A percentile compares a stretch with the other conserved stretches of the same genome.
Conservation (phyloP, 306 rosid genomes). For the Pterocarpus macrocarpus region DNA sequence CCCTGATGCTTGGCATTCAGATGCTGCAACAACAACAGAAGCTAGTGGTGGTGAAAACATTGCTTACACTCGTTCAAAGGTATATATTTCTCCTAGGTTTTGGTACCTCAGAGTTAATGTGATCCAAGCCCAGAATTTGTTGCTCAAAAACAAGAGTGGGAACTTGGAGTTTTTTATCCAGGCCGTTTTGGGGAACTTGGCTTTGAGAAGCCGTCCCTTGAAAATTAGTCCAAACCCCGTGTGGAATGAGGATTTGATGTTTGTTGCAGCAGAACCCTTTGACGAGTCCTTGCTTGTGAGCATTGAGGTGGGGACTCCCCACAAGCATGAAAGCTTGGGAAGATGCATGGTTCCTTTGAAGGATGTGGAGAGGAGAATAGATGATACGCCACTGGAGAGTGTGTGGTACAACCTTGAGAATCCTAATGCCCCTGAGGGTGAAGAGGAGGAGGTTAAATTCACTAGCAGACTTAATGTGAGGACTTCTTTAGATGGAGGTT, state of each 20-base stretch:
- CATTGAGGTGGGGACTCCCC: slow-evolving; percentile 36
- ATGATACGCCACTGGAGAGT: slow-evolving; percentile 18
- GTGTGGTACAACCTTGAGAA: slow-evolving; percentile 50
- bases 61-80: slow-evolving; percentile 37
- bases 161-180: slow-evolving; percentile 45
- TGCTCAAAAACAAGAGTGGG: not conserved
- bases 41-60: not conserved
- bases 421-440: slow-evolving; percentile 2
- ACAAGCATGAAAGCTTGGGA: slow-evolving; percentile 46
- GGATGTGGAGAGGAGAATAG: slow-evolving; percentile 43
- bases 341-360: slow-evolving; percentile 37
- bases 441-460: slow-evolving; percentile 35
- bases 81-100: slow-evolving; percentile 50
- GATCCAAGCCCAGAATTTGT: slow-evolving; percentile 53
- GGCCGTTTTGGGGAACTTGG: slow-evolving; percentile 47
- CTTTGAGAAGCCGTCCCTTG: slow-evolving; percentile 37
- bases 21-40: not conserved
- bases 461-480: slow-evolving; percentile 48
- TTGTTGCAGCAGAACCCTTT: slow-evolving; percentile 58
- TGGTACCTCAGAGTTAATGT: slow-evolving; percentile 58
- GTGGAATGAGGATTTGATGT: slow-evolving; percentile 59
- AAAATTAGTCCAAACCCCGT: slow-evolving; percentile 44
- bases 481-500: slow-evolving; percentile 58
- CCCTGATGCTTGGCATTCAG: slow-evolving; percentile 41
- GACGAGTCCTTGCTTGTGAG: slow-evolving; percentile 47